Percentiles rank a stretch among this genome's conserved stretches.
Conservation (phyloP, 164 flowering plant genomes). For the Sedum album region DNA sequence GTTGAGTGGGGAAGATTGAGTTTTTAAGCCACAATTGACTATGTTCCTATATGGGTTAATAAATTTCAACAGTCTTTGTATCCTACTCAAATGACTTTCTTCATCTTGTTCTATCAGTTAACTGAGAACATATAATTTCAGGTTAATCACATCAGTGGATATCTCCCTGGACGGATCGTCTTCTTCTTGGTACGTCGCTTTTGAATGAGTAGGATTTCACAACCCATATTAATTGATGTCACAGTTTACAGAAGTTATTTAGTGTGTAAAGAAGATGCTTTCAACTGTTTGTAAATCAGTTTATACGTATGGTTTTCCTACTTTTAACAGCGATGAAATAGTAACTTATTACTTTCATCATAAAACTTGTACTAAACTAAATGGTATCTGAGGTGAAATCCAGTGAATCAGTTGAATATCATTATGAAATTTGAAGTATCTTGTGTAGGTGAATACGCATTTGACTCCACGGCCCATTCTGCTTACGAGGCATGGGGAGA, state of each 20-base stretch:
- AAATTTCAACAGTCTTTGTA: too few species aligned
- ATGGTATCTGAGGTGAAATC: not conserved
- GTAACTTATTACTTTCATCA: too few species aligned
- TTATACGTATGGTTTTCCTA: not conserved
- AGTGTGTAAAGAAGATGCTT: not conserved
- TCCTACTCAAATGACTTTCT: not conserved
- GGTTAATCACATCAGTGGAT: conserved; percentile 97
- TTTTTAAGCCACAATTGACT: too few species aligned
- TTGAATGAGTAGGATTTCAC: not conserved
- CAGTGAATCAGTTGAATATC: not conserved
- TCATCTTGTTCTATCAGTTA: not conserved
- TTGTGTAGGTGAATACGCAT: conserved; percentile 85
- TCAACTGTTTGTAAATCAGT: too few species aligned
- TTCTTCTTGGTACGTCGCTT: conserved; percentile 77
- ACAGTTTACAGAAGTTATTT: not conserved
- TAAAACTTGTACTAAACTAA: not conserved
- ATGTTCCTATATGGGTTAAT: not conserved
- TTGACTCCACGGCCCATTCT: conserved; percentile 95
- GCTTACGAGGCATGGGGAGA: conserved; percentile 97
- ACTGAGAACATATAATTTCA: conserved; percentile 21
- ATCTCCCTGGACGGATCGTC: conserved; percentile 96
- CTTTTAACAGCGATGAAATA: too few species aligned
- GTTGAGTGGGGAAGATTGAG: not conserved
- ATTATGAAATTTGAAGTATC: not conserved
- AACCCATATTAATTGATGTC: not conserved